phyloP scores from a whole-genome alignment of 345 rosid species.

The Odontarrhena argentea region DNA sequence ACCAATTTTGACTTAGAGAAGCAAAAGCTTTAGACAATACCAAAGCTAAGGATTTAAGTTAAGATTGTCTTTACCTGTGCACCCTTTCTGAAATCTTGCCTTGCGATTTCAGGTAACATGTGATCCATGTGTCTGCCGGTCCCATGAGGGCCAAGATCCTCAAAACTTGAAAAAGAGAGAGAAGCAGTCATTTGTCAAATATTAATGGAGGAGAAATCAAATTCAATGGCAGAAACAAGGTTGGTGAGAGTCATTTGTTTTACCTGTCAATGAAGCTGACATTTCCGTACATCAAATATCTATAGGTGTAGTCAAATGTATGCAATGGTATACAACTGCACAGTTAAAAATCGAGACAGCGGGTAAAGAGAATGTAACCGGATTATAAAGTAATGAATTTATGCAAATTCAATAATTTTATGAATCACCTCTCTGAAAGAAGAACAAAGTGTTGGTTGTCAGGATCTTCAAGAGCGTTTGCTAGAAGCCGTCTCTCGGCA shows the following conservation, averaged over 20 bases:
- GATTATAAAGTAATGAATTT: background rate
- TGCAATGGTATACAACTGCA: slow-evolving; percentile 95
- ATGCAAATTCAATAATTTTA: background rate
- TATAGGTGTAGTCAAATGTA: slow-evolving; percentile 78
- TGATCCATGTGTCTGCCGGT: slow-evolving; percentile 95
- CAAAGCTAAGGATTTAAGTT: slow-evolving; percentile 8
- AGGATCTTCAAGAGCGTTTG: slow-evolving; percentile 82
- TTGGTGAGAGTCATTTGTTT: slow-evolving; percentile 16
- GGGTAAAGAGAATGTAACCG: slow-evolving; percentile 6
- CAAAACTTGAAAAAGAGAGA: slow-evolving; percentile 60
- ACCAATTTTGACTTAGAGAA: slow-evolving; percentile 23
- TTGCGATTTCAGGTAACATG: slow-evolving; percentile 91
- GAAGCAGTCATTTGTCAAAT: slow-evolving; percentile 10
- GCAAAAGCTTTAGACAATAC: background rate
- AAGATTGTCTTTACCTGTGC: slow-evolving; percentile 70
- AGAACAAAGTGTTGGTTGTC: slow-evolving; percentile 95
- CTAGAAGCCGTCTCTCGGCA: slow-evolving; percentile 92
- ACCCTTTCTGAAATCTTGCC: slow-evolving; percentile 95
- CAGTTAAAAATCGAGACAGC: slow-evolving; percentile 20
- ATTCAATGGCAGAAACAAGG: background rate
- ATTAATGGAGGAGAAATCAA: slow-evolving; percentile 10
- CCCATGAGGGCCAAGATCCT: slow-evolving; percentile 97
- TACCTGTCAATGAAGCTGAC: slow-evolving; percentile 94
- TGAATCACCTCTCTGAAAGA: slow-evolving; percentile 85
- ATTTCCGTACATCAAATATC: slow-evolving; percentile 81